Evolutionary conservation across 257 asterid species (phyloP).

Genomic region (Solanum rostratum): DNA sequence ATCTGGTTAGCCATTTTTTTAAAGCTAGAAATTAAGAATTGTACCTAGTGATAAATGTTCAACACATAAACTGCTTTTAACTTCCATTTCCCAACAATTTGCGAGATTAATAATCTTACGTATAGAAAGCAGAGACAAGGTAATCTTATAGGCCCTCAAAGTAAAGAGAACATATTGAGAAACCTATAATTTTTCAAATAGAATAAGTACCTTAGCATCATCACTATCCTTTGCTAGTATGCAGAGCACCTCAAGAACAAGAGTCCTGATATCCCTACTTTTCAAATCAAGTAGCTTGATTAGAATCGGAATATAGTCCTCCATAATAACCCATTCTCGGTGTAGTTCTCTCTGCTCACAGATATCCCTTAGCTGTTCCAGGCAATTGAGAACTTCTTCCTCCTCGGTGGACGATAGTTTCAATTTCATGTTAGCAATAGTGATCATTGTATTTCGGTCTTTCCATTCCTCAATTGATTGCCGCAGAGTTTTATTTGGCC

Average conservation of each 20-base stretch:
- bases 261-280: constrained; percentile 39
- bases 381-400: constrained; percentile 31
- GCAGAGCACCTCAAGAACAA: constrained; percentile 37
- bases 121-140: neutral
- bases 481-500: constrained; percentile 59
- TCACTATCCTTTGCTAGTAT: constrained; percentile 44
- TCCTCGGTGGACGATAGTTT: constrained; percentile 21
- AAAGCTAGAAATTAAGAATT: neutral
- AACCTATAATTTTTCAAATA: neutral
- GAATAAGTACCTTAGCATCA: constrained; percentile 41
- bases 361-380: constrained; percentile 34
- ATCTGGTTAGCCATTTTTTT: neutral
- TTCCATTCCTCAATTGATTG: constrained; percentile 68
- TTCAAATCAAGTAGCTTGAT: constrained; percentile 29
- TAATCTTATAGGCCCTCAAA: neutral
- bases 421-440: constrained; percentile 33
- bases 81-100: neutral
- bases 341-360: constrained; percentile 49
- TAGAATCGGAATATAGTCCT: constrained; percentile 41
- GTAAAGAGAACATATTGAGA: neutral
- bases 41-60: neutral
- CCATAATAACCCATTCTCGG: constrained; percentile 57
- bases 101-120: neutral
- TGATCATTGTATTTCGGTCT: constrained; percentile 59
- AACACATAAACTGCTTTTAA: neutral